Evolutionary conservation across 495 filamentous ascomycete genomes (phyloP).

Genomic region (Penicillium egyptiacum): DNA sequence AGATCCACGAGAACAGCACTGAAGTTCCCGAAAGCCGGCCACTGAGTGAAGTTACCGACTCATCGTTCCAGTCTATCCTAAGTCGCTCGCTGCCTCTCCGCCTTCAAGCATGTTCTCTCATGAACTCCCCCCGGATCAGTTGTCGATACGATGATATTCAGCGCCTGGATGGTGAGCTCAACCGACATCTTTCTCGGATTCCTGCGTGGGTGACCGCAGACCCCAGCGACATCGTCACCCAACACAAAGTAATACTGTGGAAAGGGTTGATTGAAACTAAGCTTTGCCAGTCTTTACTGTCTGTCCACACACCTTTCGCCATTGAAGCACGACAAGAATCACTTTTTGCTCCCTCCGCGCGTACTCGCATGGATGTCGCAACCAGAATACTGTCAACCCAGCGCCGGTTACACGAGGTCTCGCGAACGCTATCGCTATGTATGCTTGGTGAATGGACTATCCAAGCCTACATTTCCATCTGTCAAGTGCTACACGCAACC

Average conservation of each 20-base stretch:
- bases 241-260: constrained; percentile 36
- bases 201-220: constrained; percentile 34
- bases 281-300: constrained; percentile 38
- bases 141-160: constrained; percentile 50
- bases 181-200: constrained; percentile 37
- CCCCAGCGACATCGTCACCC: constrained; percentile 23
- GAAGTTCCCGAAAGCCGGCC: constrained; percentile 36
- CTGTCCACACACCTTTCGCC: constrained; percentile 47
- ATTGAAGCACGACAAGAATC: constrained; percentile 39
- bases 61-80: constrained; percentile 37
- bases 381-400: constrained; percentile 43
- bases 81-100: constrained; percentile 38
- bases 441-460: constrained; percentile 44
- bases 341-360: constrained; percentile 41
- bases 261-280: constrained; percentile 40
- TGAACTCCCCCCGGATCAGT: constrained; percentile 45
- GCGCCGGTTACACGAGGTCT: constrained; percentile 35
- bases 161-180: constrained; percentile 43
- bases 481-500: constrained; percentile 37
- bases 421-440: constrained; percentile 38
- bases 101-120: constrained; percentile 38
- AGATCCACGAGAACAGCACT: constrained; percentile 38
- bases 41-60: constrained; percentile 38
- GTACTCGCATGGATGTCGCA: constrained; percentile 41
- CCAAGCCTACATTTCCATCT: constrained; percentile 41